Conservation (phyloP, 140 eudicot genomes). For the Anethum foeniculum region DNA sequence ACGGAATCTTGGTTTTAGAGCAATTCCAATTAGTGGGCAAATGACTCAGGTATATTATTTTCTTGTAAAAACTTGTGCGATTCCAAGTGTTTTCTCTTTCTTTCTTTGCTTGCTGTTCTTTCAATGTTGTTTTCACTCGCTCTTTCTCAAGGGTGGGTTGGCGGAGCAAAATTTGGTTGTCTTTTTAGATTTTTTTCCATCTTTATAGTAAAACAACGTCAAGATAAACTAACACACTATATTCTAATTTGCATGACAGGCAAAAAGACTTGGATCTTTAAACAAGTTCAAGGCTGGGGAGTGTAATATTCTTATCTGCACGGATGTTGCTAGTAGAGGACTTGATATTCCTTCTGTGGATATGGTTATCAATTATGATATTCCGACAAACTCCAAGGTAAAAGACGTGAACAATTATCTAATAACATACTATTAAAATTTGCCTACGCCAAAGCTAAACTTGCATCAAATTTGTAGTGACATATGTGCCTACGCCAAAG, state of each 20-base stretch:
- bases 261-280: constrained; percentile 75
- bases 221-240: neutral
- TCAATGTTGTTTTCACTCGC: neutral
- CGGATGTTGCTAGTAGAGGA: constrained; percentile 94
- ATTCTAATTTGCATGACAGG: constrained; percentile 24
- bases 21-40: constrained; percentile 85
- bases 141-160: neutral
- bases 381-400: constrained; percentile 90
- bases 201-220: neutral
- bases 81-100: neutral
- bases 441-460: neutral
- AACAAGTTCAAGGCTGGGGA: constrained; percentile 87
- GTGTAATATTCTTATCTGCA: constrained; percentile 72
- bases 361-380: constrained; percentile 82
- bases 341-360: constrained; percentile 92
- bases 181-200: neutral
- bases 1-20: constrained; percentile 71
- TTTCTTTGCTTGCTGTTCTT: neutral
- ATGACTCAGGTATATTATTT: constrained; percentile 60
- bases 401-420: neutral
- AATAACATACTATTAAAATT: neutral
- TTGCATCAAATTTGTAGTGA: neutral
- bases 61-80: neutral
- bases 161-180: no score
- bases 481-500: no score